A percentile compares a stretch with the other conserved stretches of the same genome.
phyloP scores from a whole-genome alignment of 257 asterid genomes.

The Petunia secreta region DNA sequence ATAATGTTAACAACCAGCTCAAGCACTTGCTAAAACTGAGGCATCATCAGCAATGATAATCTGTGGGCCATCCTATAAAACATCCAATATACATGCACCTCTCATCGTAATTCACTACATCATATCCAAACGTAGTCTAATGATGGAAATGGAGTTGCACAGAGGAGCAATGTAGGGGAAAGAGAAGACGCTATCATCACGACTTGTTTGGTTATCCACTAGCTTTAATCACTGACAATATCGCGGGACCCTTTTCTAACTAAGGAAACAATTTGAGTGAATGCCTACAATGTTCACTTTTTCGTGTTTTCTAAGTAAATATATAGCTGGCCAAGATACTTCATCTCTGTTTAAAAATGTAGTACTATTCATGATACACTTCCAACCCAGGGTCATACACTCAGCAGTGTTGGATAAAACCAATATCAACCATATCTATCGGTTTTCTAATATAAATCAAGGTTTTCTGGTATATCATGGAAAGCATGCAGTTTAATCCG shows the following conservation, averaged over 20 bases:
- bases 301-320: not conserved
- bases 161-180: too few species aligned
- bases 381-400: constrained; percentile 13
- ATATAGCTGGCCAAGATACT: not conserved
- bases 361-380: not conserved
- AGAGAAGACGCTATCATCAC: too few species aligned
- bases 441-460: not conserved
- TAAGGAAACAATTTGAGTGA: not conserved
- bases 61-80: not conserved
- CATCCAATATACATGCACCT: not conserved
- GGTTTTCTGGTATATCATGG: not conserved
- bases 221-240: too few species aligned
- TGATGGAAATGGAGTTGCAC: too few species aligned
- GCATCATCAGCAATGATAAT: constrained; percentile 7
- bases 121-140: not conserved
- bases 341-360: not conserved
- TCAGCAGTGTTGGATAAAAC: not conserved
- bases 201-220: too few species aligned
- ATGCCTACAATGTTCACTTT: not conserved
- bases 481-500: not conserved
- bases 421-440: not conserved
- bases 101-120: not conserved
- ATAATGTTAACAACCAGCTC: not conserved
- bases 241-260: not conserved
- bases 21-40: not conserved